phyloP scores from a whole-genome alignment of 345 rosid species.

The Linum lewisii region DNA sequence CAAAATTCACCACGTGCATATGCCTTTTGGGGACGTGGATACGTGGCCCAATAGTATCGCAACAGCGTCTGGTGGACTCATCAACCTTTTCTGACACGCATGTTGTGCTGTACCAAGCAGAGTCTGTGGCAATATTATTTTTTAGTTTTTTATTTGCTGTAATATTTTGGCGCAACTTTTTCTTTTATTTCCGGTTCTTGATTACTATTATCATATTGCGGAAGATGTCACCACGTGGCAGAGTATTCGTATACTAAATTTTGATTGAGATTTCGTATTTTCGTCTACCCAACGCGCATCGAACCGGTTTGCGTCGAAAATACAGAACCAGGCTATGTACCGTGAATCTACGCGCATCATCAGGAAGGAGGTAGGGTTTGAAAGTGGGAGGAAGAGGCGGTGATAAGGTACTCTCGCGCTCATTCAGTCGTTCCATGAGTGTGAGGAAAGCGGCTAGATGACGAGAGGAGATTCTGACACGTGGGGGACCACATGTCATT shows the following conservation, averaged over 20 bases:
- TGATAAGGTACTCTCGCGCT: not conserved
- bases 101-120: slow-evolving; percentile 40
- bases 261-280: slow-evolving; percentile 10
- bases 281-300: slow-evolving; percentile 14
- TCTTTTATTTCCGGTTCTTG: not conserved
- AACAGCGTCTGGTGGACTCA: slow-evolving; percentile 27
- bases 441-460: slow-evolving; percentile 17
- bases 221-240: slow-evolving; percentile 36
- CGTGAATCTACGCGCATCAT: not conserved
- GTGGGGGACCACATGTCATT: slow-evolving; percentile 22
- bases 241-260: slow-evolving; percentile 29
- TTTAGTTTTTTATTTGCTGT: no score
- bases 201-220: not conserved
- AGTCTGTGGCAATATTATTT: not conserved
- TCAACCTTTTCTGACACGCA: slow-evolving; percentile 57
- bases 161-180: no score
- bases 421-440: slow-evolving; percentile 11
- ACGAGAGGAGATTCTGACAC: slow-evolving; percentile 21
- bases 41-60: slow-evolving; percentile 43
- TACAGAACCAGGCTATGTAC: no score
- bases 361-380: not conserved
- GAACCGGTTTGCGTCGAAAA: not conserved
- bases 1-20: slow-evolving; percentile 31
- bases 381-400: not conserved
- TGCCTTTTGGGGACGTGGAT: not conserved